phyloP scores from a whole-genome alignment of 2,329 filamentous ascomycete species.

The Tolypocladium pustulatum region DNA sequence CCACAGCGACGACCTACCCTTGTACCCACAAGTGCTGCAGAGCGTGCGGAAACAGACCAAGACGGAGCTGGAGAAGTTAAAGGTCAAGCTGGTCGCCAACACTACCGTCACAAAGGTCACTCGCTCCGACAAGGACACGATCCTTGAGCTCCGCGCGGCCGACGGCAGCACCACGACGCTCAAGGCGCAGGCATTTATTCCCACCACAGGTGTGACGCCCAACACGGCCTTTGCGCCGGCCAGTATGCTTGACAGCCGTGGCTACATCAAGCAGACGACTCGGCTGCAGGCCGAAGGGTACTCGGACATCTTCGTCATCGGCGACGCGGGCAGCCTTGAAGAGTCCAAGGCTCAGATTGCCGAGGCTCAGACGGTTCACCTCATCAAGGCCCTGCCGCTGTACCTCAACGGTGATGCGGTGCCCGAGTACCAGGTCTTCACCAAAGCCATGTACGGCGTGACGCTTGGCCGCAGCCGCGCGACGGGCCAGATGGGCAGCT shows the following conservation, averaged over 20 bases:
- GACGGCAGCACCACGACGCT: slow-evolving; percentile 26
- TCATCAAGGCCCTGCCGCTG: slow-evolving; percentile 22
- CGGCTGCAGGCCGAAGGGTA: slow-evolving; percentile 24
- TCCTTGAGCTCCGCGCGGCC: slow-evolving; percentile 22
- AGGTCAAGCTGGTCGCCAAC: slow-evolving; percentile 29
- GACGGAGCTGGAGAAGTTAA: slow-evolving; percentile 30
- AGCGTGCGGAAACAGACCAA: slow-evolving; percentile 27
- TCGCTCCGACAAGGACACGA: slow-evolving; percentile 13
- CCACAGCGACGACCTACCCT: slow-evolving; percentile 26
- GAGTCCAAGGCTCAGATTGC: slow-evolving; percentile 17
- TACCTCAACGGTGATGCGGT: slow-evolving; percentile 19
- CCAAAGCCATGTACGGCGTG: slow-evolving; percentile 21
- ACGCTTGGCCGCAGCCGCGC: slow-evolving; percentile 29
- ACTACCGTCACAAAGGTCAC: slow-evolving; percentile 23
- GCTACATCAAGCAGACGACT: slow-evolving; percentile 25
- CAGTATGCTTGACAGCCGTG: slow-evolving; percentile 20
- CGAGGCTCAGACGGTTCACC: slow-evolving; percentile 21
- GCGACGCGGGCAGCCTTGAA: slow-evolving; percentile 33
- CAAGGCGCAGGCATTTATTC: slow-evolving; percentile 33
- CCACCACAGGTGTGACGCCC: slow-evolving; percentile 31
- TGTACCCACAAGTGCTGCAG: slow-evolving; percentile 19
- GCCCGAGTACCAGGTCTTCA: slow-evolving; percentile 17
- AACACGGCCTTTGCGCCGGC: slow-evolving; percentile 34
- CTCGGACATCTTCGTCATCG: slow-evolving; percentile 31
- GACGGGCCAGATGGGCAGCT: slow-evolving; percentile 25